These are phyloP conservation scores for Nadsonia starkeyi-henricii DNA, from an alignment of 1,139 yeast species.

Conservation along the genomic window DNA sequence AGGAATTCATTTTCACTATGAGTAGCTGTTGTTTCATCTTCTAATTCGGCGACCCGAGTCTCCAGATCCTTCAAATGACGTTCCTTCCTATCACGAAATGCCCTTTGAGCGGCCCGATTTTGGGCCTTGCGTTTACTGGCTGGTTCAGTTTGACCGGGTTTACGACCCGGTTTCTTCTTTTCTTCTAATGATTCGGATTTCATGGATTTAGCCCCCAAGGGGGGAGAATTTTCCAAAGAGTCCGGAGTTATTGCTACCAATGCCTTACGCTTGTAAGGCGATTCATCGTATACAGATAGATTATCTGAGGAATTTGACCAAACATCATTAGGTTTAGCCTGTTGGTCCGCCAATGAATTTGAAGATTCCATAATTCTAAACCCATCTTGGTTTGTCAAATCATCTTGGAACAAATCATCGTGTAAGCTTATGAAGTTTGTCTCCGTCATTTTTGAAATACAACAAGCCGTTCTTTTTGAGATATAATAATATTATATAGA, in stretches of 20 bases:
- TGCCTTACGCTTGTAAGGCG: background rate
- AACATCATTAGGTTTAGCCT: background rate
- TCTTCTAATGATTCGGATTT: background rate
- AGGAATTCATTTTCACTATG: slow-evolving; percentile 60
- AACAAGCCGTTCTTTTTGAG: no score
- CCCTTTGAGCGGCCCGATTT: slow-evolving; percentile 94
- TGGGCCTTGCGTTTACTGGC: slow-evolving; percentile 84
- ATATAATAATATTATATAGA: no score
- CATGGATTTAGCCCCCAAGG: background rate
- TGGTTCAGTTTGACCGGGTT: slow-evolving; percentile 69
- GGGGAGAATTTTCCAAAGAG: background rate
- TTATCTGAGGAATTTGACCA: background rate
- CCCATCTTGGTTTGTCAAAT: no score
- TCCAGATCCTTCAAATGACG: slow-evolving; percentile 75
- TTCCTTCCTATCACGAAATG: slow-evolving; percentile 90
- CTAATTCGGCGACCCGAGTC: slow-evolving; percentile 56
- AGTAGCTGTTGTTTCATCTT: slow-evolving; percentile 51
- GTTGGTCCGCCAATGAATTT: no score
- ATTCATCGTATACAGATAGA: background rate
- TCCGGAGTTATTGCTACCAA: background rate
- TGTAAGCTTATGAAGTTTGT: no score
- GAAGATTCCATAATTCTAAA: no score
- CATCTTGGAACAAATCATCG: no score
- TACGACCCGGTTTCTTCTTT: slow-evolving; percentile 44
- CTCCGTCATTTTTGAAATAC: no score